Evolutionary conservation across 305 asterid genomes (phyloP).

Genomic region (Solanum aculeatissimum): DNA sequence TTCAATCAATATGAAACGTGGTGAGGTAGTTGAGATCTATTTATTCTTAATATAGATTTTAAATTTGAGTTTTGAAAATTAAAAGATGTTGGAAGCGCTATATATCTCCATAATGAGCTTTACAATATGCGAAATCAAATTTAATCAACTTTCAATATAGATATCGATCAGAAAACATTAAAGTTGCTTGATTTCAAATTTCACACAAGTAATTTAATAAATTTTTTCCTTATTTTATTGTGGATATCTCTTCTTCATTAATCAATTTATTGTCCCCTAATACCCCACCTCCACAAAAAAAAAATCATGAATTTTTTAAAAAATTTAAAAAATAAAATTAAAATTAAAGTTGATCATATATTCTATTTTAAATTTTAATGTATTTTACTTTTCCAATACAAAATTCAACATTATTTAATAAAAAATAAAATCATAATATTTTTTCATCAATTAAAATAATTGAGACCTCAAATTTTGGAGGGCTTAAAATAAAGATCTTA

Average conservation of each 20-base stretch:
- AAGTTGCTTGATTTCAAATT: neutral
- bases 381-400: neutral
- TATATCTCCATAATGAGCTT: neutral
- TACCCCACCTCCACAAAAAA: neutral
- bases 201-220: neutral
- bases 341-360: neutral
- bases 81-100: neutral
- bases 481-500: neutral
- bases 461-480: neutral
- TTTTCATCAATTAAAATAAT: neutral
- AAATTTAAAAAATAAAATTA: no score
- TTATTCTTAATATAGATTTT: neutral
- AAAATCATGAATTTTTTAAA: no score
- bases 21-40: neutral
- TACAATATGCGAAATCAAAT: neutral
- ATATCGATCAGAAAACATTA: neutral
- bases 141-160: neutral
- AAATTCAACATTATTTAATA: neutral
- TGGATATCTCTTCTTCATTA: neutral
- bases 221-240: neutral
- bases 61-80: neutral
- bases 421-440: neutral
- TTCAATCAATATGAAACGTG: neutral
- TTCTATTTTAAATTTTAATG: neutral
- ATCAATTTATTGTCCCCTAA: neutral